A percentile compares a stretch with the other conserved stretches of the same genome.
Conservation (phyloP, 805 yeast genomes). For the Pichia manshurica region DNA sequence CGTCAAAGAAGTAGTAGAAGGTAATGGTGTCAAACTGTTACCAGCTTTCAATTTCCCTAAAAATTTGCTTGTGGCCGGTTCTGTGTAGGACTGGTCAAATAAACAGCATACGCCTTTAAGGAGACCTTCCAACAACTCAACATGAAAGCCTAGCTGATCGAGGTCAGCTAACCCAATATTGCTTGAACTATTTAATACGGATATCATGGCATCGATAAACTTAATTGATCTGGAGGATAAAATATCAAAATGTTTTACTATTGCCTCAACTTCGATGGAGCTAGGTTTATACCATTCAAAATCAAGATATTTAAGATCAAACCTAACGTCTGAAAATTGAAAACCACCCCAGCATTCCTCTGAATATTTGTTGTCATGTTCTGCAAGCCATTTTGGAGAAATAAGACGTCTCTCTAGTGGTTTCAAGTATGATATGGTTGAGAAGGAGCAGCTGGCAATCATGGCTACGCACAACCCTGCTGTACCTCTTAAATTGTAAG, state of each 20-base stretch:
- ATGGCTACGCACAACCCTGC: constrained; percentile 55
- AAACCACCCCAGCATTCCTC: constrained; percentile 71
- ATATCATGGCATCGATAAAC: constrained; percentile 48
- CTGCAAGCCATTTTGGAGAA: constrained; percentile 37
- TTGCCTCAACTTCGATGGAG: constrained; percentile 48
- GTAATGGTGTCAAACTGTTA: constrained; percentile 11
- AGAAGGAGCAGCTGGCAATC: constrained; percentile 55
- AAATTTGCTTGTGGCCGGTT: constrained; percentile 10
- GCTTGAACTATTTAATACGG: constrained; percentile 42
- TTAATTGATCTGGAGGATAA: constrained; percentile 41
- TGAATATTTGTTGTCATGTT: constrained; percentile 32
- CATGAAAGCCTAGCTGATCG: constrained; percentile 22
- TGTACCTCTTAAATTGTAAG: constrained; percentile 48
- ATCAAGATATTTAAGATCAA: constrained; percentile 41
- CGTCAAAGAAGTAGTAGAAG: constrained; percentile 21
- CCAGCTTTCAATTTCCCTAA: constrained; percentile 1
- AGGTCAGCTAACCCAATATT: constrained; percentile 21
- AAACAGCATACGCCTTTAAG: constrained; percentile 66
- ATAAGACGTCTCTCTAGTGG: constrained; percentile 50
- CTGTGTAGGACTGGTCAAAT: constrained; percentile 59
- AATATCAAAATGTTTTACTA: constrained; percentile 50
- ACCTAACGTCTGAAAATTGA: constrained; percentile 51
- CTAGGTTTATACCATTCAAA: constrained; percentile 77
- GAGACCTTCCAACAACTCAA: constrained; percentile 24
- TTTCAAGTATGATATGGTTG: constrained; percentile 57